Conservation (phyloP, 2,329 filamentous ascomycete genomes). For the Colletotrichum incanum region DNA sequence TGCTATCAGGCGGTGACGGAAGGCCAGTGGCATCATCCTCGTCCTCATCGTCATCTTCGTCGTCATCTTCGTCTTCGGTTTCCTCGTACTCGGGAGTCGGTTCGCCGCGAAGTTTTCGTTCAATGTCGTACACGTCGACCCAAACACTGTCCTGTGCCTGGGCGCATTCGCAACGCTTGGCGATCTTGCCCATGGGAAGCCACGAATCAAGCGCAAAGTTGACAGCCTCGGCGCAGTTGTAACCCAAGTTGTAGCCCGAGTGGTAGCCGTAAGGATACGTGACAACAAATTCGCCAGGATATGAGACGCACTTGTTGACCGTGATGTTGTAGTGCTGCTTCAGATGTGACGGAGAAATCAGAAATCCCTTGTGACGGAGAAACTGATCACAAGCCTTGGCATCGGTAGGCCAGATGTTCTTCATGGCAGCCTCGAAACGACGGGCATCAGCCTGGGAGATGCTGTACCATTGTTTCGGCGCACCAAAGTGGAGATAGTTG, state of each 20-base stretch:
- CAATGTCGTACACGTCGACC: conserved; percentile 97
- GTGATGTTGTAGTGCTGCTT: conserved; percentile 93
- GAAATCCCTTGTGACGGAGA: conserved; percentile 95
- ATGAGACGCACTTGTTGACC: conserved; percentile 95
- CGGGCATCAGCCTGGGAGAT: conserved; percentile 96
- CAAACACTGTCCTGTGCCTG: conserved; percentile 97
- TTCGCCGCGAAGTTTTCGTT: conserved; percentile 93
- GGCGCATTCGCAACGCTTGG: conserved; percentile 96
- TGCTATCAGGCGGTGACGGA: conserved; percentile 77
- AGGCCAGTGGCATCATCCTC: conserved; percentile 77
- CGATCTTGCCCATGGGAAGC: conserved; percentile 94
- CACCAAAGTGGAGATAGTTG: conserved; percentile 99
- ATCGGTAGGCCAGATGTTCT: conserved; percentile 92
- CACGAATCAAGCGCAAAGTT: conserved; percentile 97
- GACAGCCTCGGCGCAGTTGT: conserved; percentile 98
- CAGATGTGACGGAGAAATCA: conserved; percentile 92
- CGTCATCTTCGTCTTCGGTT: conserved; percentile 79
- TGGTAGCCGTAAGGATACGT: conserved; percentile 99
- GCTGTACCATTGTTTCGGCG: conserved; percentile 99
- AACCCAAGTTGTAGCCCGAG: conserved; percentile 96
- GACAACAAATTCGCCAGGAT: conserved; percentile 97
- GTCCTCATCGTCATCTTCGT: conserved; percentile 76
- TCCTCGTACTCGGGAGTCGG: conserved; percentile 88
- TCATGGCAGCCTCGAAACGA: conserved; percentile 95
- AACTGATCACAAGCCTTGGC: conserved; percentile 98